Evolutionary conservation across 2,329 filamentous ascomycete species (phyloP), one percentile per base, ranked within the genome.

Genomic region (Xylariaceae sp.): DNA sequence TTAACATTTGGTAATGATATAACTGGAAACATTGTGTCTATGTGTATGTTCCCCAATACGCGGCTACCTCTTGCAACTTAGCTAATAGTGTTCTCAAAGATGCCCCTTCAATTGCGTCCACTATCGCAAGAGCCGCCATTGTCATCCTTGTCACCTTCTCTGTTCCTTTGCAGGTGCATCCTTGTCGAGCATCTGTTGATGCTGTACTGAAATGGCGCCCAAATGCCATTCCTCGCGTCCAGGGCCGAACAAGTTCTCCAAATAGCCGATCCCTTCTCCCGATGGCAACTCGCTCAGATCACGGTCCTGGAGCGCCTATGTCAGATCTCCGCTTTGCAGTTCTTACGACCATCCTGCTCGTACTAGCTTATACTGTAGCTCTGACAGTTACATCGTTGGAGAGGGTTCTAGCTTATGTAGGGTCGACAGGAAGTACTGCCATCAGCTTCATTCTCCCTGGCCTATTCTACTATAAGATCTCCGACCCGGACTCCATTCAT

Each of bases 381-480:
- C 90, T 99, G 76, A 95, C 91, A 0, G 92, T 99, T 3, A 89
- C 86, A 16, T 94, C 88, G 10, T 81, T 99, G 3, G 92, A 96
- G 69, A 88, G 90, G 40, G 92, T 99, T 1, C 81, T 99, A 0
- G 93, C 94, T 0, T 99, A 97, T 64, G 94, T 99, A 9, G 94
- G 94, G 30, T 92, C 88, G 64, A 99, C 94, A 0, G 94, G 94
- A 47, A 93, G 88, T 45, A 99, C 94, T 0, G 91, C 91, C 57
- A 99, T 99, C 65, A 96, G 91, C 57, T 99, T 99, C 70, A 97
- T 99, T 61, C 81, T 99, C 0, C 94, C 94, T 0, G 94, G 94
- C 0, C 75, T 99, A 3, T 99, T 99, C 72, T 99, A 97, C 73
- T 99, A 97, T 76, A 97, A 97, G 74, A 97, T 99, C 55, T 95